These are phyloP conservation scores for Coniferiporia sulphurascens DNA, from an alignment of 1,284 basidiomycete species.

Conservation along the genomic window DNA sequence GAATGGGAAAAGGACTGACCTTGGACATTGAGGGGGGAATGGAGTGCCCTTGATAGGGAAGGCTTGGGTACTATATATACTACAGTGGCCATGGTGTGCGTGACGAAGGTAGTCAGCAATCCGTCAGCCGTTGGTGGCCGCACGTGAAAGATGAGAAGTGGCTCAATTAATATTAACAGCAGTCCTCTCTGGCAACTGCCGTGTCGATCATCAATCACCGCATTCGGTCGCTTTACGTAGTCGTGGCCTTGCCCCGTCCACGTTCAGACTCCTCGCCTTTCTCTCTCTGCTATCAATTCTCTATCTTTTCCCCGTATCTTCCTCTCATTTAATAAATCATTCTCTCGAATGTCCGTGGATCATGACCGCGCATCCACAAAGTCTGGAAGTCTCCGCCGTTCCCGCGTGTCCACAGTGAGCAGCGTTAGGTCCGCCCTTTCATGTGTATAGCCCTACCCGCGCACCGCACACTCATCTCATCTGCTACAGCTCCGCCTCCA, in stretches of 20 bases:
- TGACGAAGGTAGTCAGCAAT: neutral
- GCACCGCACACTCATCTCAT: neutral
- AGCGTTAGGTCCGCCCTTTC: neutral
- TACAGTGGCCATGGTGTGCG: neutral
- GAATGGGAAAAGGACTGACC: neutral
- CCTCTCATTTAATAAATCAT: neutral
- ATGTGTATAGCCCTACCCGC: neutral
- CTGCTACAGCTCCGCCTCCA: neutral
- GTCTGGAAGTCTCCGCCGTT: neutral
- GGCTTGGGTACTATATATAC: neutral
- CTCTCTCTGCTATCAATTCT: too few relatives aligned
- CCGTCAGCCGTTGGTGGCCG: neutral
- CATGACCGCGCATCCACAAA: neutral
- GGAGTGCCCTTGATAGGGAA: neutral
- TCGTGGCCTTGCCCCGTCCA: too few relatives aligned
- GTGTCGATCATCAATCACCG: too few relatives aligned
- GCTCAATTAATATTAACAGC: neutral
- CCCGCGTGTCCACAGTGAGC: neutral
- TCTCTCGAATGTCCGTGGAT: conserved; percentile 5
- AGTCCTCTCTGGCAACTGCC: too few relatives aligned
- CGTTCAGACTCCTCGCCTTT: too few relatives aligned
- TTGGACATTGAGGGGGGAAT: neutral
- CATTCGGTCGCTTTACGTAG: too few relatives aligned
- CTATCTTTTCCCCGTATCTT: neutral
- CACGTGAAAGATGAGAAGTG: neutral